Conservation (phyloP, 805 yeast genomes). For the Saturnispora besseyi region DNA sequence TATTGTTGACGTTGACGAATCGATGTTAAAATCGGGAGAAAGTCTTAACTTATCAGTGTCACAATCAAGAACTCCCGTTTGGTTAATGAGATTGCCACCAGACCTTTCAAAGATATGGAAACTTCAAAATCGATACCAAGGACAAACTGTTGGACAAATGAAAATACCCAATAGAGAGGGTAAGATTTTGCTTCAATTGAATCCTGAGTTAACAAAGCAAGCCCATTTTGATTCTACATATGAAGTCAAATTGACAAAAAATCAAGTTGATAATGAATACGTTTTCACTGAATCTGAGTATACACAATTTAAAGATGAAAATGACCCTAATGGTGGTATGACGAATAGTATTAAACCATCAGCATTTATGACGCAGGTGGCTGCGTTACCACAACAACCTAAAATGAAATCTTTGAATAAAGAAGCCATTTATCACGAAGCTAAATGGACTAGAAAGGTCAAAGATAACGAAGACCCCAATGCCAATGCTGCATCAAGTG, state of each 20-base stretch:
- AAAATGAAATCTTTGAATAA: constrained; percentile 32
- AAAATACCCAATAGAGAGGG: constrained; percentile 38
- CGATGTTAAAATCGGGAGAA: constrained; percentile 41
- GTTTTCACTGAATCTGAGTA: constrained; percentile 83
- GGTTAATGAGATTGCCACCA: constrained; percentile 89
- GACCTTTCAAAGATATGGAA: constrained; percentile 79
- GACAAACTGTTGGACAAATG: constrained; percentile 73
- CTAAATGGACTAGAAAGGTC: constrained; percentile 25
- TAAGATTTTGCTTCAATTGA: constrained; percentile 50
- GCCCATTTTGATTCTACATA: constrained; percentile 73
- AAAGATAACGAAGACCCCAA: constrained; percentile 16
- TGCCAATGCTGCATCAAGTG: constrained; percentile 13
- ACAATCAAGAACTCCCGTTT: constrained; percentile 60
- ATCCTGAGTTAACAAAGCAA: constrained; percentile 37
- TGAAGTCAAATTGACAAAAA: constrained; percentile 68
- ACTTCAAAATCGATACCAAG: constrained; percentile 49
- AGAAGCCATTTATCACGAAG: constrained; percentile 27
- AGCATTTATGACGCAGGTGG: constrained; percentile 43
- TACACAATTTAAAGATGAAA: constrained; percentile 42
- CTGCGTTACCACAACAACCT: constrained; percentile 46
- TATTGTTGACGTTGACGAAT: constrained; percentile 28
- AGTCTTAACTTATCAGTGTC: constrained; percentile 68
- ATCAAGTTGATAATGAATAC: constrained; percentile 74
- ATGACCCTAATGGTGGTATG: background rate
- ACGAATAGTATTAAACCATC: background rate